phyloP scores from a whole-genome alignment of 148 eudicot species.

The Fagopyrum homotropicum region DNA sequence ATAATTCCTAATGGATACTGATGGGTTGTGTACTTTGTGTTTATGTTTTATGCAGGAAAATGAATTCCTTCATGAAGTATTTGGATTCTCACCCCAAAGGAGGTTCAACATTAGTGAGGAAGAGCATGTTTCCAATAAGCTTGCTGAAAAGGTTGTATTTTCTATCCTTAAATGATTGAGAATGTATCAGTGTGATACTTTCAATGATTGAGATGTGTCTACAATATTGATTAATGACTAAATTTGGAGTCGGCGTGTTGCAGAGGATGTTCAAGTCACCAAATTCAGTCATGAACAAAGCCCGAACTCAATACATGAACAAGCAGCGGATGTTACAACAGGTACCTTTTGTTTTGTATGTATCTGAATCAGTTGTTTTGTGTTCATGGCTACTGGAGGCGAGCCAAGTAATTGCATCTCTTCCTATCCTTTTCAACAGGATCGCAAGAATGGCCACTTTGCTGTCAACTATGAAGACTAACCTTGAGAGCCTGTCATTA shows the following conservation, averaged over 20 bases:
- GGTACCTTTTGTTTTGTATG: constrained; percentile 28
- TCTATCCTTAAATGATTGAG: background rate
- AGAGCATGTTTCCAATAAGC: constrained; percentile 27
- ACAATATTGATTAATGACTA: background rate
- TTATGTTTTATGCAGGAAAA: constrained; percentile 25
- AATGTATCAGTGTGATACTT: background rate
- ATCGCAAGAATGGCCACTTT: constrained; percentile 40
- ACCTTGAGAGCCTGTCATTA: background rate
- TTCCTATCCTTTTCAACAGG: constrained; percentile 27
- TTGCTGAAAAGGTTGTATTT: constrained; percentile 54
- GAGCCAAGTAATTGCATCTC: background rate
- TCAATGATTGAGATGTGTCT: background rate
- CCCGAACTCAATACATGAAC: constrained; percentile 70
- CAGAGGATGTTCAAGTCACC: constrained; percentile 84
- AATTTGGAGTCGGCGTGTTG: background rate
- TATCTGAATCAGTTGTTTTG: background rate
- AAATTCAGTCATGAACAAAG: constrained; percentile 66
- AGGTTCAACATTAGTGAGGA: constrained; percentile 29
- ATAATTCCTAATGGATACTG: background rate
- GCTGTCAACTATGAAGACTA: constrained; percentile 28
- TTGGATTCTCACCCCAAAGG: constrained; percentile 70
- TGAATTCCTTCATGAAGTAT: constrained; percentile 69
- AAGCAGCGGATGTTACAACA: constrained; percentile 63
- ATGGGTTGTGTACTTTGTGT: background rate
- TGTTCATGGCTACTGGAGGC: background rate